phyloP scores from a whole-genome alignment of 352 stramenopile genomes.

The Phytophthora nicotianae region DNA sequence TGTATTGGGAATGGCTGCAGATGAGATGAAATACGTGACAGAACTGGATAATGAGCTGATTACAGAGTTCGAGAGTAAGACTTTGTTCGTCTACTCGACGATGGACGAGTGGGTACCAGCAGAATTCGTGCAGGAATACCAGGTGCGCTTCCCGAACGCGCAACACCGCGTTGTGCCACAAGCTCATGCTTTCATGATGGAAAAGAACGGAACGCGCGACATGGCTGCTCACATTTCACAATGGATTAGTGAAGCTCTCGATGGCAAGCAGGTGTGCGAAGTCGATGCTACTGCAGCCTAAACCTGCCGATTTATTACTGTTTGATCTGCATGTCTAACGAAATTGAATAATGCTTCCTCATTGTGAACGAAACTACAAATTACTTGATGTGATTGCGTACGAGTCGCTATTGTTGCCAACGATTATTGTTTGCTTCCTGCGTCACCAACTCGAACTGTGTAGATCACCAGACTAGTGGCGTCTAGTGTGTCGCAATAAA shows the following conservation, averaged over 20 bases:
- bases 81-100: conserved; percentile 71
- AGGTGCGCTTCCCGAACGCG: conserved; percentile 50
- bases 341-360: neutral
- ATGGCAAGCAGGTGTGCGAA: conserved; percentile 28
- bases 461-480: no score
- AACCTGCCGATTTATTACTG: neutral
- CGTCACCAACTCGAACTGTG: no score
- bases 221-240: conserved; percentile 69
- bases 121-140: conserved; percentile 62
- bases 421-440: no score
- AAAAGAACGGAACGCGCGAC: conserved; percentile 56
- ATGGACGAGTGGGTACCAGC: conserved; percentile 72
- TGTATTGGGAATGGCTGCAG: conserved; percentile 65
- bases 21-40: conserved; percentile 63
- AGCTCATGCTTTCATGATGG: conserved; percentile 84
- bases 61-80: conserved; percentile 49
- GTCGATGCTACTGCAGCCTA: conserved; percentile 25
- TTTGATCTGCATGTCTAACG: conserved; percentile 12
- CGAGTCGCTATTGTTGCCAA: no score
- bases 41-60: conserved; percentile 55
- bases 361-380: no score
- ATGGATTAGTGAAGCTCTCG: conserved; percentile 53
- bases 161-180: conserved; percentile 59
- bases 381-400: no score
- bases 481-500: no score